Evolutionary conservation across 2,329 filamentous ascomycete genomes (phyloP).

Genomic region (Pyricularia sp.): DNA sequence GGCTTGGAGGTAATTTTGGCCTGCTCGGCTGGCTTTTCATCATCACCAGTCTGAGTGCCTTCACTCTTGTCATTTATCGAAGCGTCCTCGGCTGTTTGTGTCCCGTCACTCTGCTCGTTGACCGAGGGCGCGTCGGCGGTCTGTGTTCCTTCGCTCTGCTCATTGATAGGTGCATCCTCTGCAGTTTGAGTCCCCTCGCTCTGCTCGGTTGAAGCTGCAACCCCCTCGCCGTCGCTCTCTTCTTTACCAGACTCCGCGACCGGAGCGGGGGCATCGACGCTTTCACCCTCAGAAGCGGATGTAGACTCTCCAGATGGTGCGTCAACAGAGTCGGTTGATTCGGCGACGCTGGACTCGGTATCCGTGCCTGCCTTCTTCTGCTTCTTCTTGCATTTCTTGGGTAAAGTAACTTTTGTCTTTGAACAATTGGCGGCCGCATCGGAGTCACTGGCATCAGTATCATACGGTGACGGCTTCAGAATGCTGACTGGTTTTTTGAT

Average conservation of each 20-base stretch:
- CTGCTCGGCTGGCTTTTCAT: not conserved
- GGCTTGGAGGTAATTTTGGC: not conserved
- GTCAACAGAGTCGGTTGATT: not conserved
- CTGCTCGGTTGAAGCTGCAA: not conserved
- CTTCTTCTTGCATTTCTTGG: not conserved
- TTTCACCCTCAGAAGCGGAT: not conserved
- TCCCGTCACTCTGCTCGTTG: constrained; percentile 4
- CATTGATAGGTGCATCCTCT: constrained; percentile 5
- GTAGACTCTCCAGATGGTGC: not conserved
- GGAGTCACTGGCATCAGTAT: not conserved
- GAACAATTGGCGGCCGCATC: not conserved
- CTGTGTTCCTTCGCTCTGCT: constrained; percentile 1
- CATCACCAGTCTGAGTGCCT: not conserved
- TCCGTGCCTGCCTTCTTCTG: not conserved
- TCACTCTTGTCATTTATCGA: constrained; percentile 3
- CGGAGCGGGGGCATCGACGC: not conserved
- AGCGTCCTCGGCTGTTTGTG: constrained; percentile 3
- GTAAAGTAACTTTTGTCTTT: not conserved
- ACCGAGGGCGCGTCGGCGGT: constrained; percentile 4
- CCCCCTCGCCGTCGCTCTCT: not conserved
- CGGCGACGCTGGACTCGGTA: not conserved
- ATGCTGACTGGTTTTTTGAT: not conserved
- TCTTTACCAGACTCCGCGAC: not conserved
- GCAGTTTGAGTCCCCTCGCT: constrained; percentile 1
- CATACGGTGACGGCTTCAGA: not conserved